Evolutionary conservation across 2,329 filamentous ascomycete genomes (phyloP).

Genomic region (Cladobotryum protrusum): DNA sequence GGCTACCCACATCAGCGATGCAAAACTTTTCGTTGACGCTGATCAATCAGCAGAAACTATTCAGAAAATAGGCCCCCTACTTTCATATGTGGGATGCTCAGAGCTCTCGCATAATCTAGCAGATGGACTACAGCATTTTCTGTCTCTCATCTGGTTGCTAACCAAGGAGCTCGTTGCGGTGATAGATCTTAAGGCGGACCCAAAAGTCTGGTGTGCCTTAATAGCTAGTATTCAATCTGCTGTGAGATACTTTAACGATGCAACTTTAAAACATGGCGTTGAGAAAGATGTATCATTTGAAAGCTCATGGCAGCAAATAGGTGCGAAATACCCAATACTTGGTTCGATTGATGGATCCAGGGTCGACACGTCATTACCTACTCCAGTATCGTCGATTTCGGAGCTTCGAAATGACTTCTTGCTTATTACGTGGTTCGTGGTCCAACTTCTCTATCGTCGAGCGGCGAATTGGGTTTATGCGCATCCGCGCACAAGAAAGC

Average conservation of each 20-base stretch:
- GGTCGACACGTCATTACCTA: slow-evolving; percentile 2
- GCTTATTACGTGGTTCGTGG: slow-evolving; percentile 32
- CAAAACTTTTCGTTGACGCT: slow-evolving; percentile 14
- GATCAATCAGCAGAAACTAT: slow-evolving; percentile 23
- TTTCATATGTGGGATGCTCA: slow-evolving; percentile 47
- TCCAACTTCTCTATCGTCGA: slow-evolving; percentile 36
- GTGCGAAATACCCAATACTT: slow-evolving; percentile 24
- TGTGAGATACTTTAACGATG: slow-evolving; percentile 35
- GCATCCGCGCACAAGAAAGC: slow-evolving; percentile 14
- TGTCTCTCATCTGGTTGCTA: slow-evolving; percentile 33
- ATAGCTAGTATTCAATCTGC: slow-evolving; percentile 31
- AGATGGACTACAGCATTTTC: slow-evolving; percentile 33
- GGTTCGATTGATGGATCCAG: slow-evolving; percentile 12
- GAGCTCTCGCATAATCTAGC: slow-evolving; percentile 24
- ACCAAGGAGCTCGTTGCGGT: slow-evolving; percentile 29
- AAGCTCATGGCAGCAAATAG: slow-evolving; percentile 22
- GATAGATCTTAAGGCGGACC: slow-evolving; percentile 26
- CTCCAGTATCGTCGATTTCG: slow-evolving; percentile 15
- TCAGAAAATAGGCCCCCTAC: slow-evolving; percentile 33
- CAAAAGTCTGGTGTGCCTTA: slow-evolving; percentile 33
- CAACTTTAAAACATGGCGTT: slow-evolving; percentile 25
- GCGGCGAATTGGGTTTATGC: slow-evolving; percentile 27
- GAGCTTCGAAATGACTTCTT: slow-evolving; percentile 33
- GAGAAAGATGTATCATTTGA: slow-evolving; percentile 16
- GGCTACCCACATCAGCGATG: slow-evolving; percentile 20